Base-by-base conservation (phyloP, 1,284 basidiomycete species). In the Ustilago shanxiensis region DNA sequence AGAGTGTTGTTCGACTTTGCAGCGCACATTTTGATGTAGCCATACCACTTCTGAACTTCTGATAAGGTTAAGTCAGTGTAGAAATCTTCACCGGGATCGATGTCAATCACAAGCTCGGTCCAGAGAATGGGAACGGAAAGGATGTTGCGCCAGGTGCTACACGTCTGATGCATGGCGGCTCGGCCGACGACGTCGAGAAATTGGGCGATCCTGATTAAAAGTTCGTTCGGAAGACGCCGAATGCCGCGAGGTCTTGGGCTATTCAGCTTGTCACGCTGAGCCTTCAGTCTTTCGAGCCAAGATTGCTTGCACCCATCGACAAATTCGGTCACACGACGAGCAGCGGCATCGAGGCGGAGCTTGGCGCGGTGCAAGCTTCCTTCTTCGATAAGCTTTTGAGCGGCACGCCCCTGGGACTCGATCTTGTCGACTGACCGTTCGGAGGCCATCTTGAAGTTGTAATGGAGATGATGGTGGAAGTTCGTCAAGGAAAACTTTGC, bases 1-100 rank as follows among this genome's bases (percentile, higher is more conserved):
- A 51, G 49, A 29, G 49, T 13, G 28, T 51, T 24, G 26, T 28
- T 28, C 26, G 49, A 51, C 18, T 31, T 51, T 29, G 24, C 14
- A n/a, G 49, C 49, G 49, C 49, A 51, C 11, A 51, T 51, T 28
- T 51, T 28, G 49, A 51, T 51, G 49, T 33, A 28, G 6, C n/a
- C 18, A 14, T 29, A 31, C 28, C 28, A 51, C 28, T 51, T 51
- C 10, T 1, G 14, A 4, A 28, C 49, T 51, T 31, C 26, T n/a
- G 9, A 2, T 4, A 13, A 3, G 1, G 49, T 51, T 28, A 51
- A 18, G n/a, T 3, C 11, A 18, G 26, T 7, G 7, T 11, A 39
- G 18, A 16, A 16, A 1, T 16, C 7, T 6, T 11, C 11, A 16
- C 37, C 37, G 1, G 6, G 14, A 7, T 39, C 18, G 37, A 39